phyloP scores from a whole-genome alignment of 2,329 filamentous ascomycete species.

The Trichoderma lentiforme region DNA sequence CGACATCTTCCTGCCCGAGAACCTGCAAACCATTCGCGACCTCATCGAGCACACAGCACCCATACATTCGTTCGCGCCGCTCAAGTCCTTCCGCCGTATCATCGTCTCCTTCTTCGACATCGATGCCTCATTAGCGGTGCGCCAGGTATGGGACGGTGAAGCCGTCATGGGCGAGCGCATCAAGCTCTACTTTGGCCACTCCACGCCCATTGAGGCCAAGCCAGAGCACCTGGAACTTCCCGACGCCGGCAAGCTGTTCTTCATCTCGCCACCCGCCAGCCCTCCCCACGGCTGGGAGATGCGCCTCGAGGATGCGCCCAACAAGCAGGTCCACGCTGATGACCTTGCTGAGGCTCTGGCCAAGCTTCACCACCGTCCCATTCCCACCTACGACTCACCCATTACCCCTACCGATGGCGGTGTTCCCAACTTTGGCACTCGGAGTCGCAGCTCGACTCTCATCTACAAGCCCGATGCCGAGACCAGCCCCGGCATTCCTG shows the following conservation, averaged over 20 bases:
- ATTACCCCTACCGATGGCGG: constrained; percentile 31
- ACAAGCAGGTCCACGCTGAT: constrained; percentile 66
- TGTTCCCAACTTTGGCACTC: constrained; percentile 29
- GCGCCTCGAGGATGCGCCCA: constrained; percentile 65
- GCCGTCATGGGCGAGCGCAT: constrained; percentile 66
- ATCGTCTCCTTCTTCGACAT: constrained; percentile 72
- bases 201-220: constrained; percentile 52
- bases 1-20: constrained; percentile 71
- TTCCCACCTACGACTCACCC: constrained; percentile 27
- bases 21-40: constrained; percentile 69
- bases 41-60: constrained; percentile 67
- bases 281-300: constrained; percentile 69
- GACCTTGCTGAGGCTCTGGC: constrained; percentile 65
- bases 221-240: constrained; percentile 63
- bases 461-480: constrained; percentile 62
- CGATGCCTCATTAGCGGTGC: constrained; percentile 67
- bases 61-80: constrained; percentile 73
- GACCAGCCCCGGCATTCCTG: constrained; percentile 55
- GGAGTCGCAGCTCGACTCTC: constrained; percentile 62
- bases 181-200: constrained; percentile 66
- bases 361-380: constrained; percentile 52
- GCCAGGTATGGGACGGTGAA: constrained; percentile 71
- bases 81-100: constrained; percentile 80
- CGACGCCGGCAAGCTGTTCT: constrained; percentile 68
- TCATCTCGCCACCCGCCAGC: constrained; percentile 66